Percentiles rank a stretch among this genome's conserved stretches.
Evolutionary conservation across 2,329 filamentous ascomycete genomes (phyloP).

Genomic region (Fusarium sp.): DNA sequence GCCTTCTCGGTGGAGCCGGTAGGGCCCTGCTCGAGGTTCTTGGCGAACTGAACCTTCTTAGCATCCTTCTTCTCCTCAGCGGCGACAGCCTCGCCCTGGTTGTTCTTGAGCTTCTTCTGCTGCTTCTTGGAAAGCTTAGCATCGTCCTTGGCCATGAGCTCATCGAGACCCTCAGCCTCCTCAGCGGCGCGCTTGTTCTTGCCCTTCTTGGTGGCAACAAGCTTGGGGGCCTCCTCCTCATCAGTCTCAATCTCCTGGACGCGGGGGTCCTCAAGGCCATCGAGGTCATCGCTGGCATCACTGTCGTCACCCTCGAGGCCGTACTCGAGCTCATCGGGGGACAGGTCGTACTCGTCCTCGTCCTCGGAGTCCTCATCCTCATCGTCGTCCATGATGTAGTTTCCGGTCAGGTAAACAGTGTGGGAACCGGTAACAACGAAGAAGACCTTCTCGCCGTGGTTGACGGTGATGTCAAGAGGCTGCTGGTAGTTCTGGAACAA

Average conservation of each 20-base stretch:
- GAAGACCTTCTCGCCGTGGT: constrained; percentile 88
- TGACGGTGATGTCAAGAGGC: constrained; percentile 90
- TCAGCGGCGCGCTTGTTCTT: constrained; percentile 96
- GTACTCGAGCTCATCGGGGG: constrained; percentile 81
- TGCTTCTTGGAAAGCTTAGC: constrained; percentile 93
- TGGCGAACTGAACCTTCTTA: constrained; percentile 99
- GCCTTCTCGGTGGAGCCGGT: constrained; percentile 72
- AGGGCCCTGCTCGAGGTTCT: constrained; percentile 97
- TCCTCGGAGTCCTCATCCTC: constrained; percentile 73
- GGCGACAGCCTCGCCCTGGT: constrained; percentile 86
- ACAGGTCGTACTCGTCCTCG: constrained; percentile 82
- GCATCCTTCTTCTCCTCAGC: constrained; percentile 68
- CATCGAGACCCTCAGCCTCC: constrained; percentile 78
- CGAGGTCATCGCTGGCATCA: constrained; percentile 79
- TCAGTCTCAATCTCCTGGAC: constrained; percentile 82
- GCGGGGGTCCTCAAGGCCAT: constrained; percentile 81
- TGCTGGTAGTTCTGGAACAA: constrained; percentile 82
- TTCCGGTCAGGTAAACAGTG: constrained; percentile 91
- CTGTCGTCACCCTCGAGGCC: constrained; percentile 78
- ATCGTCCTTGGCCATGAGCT: constrained; percentile 84
- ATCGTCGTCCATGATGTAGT: constrained; percentile 85
- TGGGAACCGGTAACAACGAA: constrained; percentile 93
- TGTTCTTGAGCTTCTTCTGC: constrained; percentile 98
- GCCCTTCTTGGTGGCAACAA: constrained; percentile 71
- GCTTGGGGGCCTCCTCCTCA: constrained; percentile 77